Base-by-base conservation (phyloP, 305 asterid species). In the Nicotiana rustica region DNA sequence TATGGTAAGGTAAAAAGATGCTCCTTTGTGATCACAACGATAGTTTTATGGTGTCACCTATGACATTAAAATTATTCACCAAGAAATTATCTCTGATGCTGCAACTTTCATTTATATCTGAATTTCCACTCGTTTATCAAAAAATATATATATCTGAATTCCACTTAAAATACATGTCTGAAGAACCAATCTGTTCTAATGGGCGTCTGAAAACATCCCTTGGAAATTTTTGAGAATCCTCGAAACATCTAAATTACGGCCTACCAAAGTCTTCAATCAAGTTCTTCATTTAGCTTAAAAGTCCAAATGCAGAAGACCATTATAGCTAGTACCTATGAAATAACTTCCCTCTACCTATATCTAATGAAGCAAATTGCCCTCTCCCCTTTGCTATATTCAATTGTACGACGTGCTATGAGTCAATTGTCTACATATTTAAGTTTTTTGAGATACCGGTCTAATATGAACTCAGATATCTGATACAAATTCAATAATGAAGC, bases 241-340 rank as follows among this genome's bases (percentile, higher is more conserved):
- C 14, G 3, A 19, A 70, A 19, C 78, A 44, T 41, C 33, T 0
- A n/a, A 68, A n/a, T 38, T 68, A 68, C n/a, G 19, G 57, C 77
- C 76, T 68, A n/a, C 78, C 18, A 3, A 70, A 41, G 35, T 41
- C 78, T 41, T 70, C 78, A 41, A 70, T 18, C 59, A 70, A 70
- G 35, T 70, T 10, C 13, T 70, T 70, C 59, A 70, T 70, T 41
- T 69, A 69, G 57, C 77, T 41, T 10, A 41, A 18, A 66, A 68
- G 47, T 3, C 1, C 36, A 70, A 70, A 41, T 41, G 59, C 35
- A 41, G n/a, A 41, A 18, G 36, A 70, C 56, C 6, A 70, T 70
- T 52, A 18, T 15, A 67, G 6, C 12, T 33, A 6, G 19, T 31
- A 31, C 44, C 47, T 67, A 31, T 31, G 44, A 31, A 67, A 67